Evolutionary conservation across 75 land plant genomes (phyloP), one percentile per base, ranked within the genome.

Genomic region (Pinus tabuliformis): DNA sequence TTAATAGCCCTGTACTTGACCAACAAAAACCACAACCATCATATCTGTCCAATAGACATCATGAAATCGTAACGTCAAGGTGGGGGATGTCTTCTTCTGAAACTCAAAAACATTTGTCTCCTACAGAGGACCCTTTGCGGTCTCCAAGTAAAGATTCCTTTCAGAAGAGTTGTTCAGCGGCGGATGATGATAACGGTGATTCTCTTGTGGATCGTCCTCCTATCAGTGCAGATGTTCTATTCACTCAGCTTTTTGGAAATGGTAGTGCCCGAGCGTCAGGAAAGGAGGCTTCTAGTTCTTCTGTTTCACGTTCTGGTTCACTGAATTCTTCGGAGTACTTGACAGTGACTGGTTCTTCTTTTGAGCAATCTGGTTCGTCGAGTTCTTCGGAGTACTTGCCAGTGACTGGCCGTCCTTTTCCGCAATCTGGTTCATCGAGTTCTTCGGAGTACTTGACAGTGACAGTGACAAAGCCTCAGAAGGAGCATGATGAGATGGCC

Each of bases 11-110:
- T 54, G 59, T 70, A 42, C 57, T 83, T 37, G 85, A 83, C 58
- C 65, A 70, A 64, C 2, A 9, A 68, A 20, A 52, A 17, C 45
- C 77, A 58, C 83, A 78, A n/a, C 73, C 76, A 61, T 72, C 83
- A 18, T 62, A 62, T 59, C 77, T 81, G 20, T 72, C 78, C 56
- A 80, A 45, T 71, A 76, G 75, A 57, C 83, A 80, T 45, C 80
- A 76, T 68, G 76, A 76, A 60, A 80, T 74, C 60, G 73, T 78
- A 33, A 71, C 76, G 83, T 83, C 85, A 54, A 74, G 81, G 39
- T 65, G 80, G 56, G 70, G 22, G 12, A 8, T 68, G 72, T 2
- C 45, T 18, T 68, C 8, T 37, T 33, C 72, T 37, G 78, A 76
- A 68, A 30, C 17, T 62, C 65, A 39, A 30, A 12, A 70, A 6